A percentile compares a stretch with the other conserved stretches of the same genome.
Evolutionary conservation across 192 early-diverging fungal species (phyloP).

Genomic region (Entomortierella beljakovae): DNA sequence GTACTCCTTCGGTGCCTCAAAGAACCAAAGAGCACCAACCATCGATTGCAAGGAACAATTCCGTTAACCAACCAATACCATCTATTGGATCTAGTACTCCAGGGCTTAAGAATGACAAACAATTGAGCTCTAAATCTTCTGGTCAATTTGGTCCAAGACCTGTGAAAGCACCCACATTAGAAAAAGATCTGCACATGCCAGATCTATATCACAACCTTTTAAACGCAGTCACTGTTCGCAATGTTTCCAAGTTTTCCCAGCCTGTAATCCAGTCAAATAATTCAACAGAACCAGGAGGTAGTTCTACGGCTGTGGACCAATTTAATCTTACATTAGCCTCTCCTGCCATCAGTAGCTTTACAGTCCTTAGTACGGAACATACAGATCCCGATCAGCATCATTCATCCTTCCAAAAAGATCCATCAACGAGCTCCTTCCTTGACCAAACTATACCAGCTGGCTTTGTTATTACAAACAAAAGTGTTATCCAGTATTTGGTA

Average conservation of each 20-base stretch:
- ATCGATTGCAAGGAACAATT: not conserved
- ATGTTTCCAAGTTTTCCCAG: conserved; percentile 23
- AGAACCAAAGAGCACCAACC: conserved; percentile 7
- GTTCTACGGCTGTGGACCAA: conserved; percentile 28
- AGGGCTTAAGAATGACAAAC: not conserved
- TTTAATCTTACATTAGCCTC: conserved; percentile 18
- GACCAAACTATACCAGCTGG: conserved; percentile 32
- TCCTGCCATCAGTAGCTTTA: conserved; percentile 19
- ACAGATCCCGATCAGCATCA: conserved; percentile 28
- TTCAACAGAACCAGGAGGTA: not conserved
- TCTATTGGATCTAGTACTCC: not conserved
- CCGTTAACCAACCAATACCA: not conserved
- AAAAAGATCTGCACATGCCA: conserved; percentile 33
- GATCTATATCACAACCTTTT: conserved; percentile 45
- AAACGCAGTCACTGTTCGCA: conserved; percentile 43
- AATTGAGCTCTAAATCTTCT: not conserved
- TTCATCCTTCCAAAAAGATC: conserved; percentile 39
- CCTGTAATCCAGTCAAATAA: not conserved
- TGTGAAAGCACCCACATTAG: conserved; percentile 1
- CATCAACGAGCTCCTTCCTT: conserved; percentile 7
- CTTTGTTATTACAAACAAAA: conserved; percentile 53
- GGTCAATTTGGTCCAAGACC: conserved; percentile 3
- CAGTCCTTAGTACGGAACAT: conserved; percentile 30
- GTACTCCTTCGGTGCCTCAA: conserved; percentile 10
- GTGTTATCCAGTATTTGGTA: conserved; percentile 51